Evolutionary conservation across 164 flowering plant genomes (phyloP), one percentile per base, ranked within the genome.

Genomic region (Nymphaea colorata): DNA sequence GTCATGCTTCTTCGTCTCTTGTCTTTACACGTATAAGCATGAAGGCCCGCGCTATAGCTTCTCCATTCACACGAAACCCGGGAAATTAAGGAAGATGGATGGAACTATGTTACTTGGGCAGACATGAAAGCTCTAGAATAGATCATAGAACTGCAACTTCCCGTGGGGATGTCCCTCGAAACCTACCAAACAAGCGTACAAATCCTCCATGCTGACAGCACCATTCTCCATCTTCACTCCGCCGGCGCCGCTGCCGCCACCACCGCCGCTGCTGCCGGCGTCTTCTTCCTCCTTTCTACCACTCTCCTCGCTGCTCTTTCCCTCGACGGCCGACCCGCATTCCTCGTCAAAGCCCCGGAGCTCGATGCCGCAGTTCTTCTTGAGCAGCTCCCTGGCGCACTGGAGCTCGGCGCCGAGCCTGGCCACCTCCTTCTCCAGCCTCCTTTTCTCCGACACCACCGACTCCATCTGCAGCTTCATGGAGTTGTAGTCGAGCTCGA

Each of bases 401-500:
- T 76, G 74, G 42, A 84, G 69, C 66, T 84, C 84, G 25, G 59
- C 53, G 6, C 64, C 72, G 3, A 84, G 78, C 62, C 76, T 69
- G 12, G 42, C 67, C 14, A 82, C 77, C 68, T 84, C 83, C 55
- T 42, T 76, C 68, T 82, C 82, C 0, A 80, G 79, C 68, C 71
- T 67, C 64, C 67, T 73, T 65, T 79, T 84, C 4, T 81, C 82
- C 8, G 75, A 76, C 41, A 76, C 44, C 43, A 68, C 75, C 68
- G 62, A 65, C 1, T 76, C 81, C 5, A 81, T 78, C 75, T 64
- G 72, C 41, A 67, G 68, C 66, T 85, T 83, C 25, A 93, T 87
- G 42, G 80, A 68, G 41, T 83, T 85, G 59, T 87, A 86, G 60
- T 93, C 98, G 45, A 81, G 75, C 79, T 93, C 98, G 59, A 90